Conservation (phyloP, 495 filamentous ascomycete genomes). For the Lophiostoma macrostomum region DNA sequence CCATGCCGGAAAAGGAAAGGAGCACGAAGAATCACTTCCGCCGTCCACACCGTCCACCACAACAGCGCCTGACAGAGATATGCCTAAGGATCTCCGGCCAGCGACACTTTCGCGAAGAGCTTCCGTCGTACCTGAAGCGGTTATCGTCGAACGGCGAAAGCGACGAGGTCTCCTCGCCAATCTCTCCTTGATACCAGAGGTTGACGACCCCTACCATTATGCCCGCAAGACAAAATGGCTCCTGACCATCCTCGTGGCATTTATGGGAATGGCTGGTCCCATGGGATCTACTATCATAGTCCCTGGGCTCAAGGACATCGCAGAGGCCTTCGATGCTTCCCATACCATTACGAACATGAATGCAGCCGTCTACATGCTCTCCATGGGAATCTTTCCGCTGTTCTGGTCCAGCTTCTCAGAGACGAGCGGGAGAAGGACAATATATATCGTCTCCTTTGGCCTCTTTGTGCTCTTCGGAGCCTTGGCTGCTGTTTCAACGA, state of each 20-base stretch:
- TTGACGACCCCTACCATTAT: slow-evolving; percentile 73
- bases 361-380: slow-evolving; percentile 83
- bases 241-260: slow-evolving; percentile 74
- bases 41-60: slow-evolving; percentile 3
- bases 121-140: slow-evolving; percentile 34
- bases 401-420: slow-evolving; percentile 93
- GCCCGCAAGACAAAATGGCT: slow-evolving; percentile 72
- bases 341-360: slow-evolving; percentile 74
- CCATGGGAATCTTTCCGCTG: slow-evolving; percentile 88
- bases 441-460: slow-evolving; percentile 79
- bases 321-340: slow-evolving; percentile 60
- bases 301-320: slow-evolving; percentile 70
- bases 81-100: slow-evolving; percentile 1
- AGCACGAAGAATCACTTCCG: slow-evolving; percentile 7
- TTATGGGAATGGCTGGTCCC: slow-evolving; percentile 72
- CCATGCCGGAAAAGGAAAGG: slow-evolving; percentile 6
- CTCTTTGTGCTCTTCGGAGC: slow-evolving; percentile 75
- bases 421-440: slow-evolving; percentile 72
- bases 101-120: too few relatives aligned
- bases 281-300: slow-evolving; percentile 84
- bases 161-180: slow-evolving; percentile 73
- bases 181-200: slow-evolving; percentile 74
- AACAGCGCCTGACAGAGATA: slow-evolving; percentile 7
- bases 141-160: slow-evolving; percentile 60
- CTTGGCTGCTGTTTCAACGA: slow-evolving; percentile 67